These are phyloP conservation scores for Physaria fendleri DNA, from an alignment of 345 rosid species.

Conservation along the genomic window DNA sequence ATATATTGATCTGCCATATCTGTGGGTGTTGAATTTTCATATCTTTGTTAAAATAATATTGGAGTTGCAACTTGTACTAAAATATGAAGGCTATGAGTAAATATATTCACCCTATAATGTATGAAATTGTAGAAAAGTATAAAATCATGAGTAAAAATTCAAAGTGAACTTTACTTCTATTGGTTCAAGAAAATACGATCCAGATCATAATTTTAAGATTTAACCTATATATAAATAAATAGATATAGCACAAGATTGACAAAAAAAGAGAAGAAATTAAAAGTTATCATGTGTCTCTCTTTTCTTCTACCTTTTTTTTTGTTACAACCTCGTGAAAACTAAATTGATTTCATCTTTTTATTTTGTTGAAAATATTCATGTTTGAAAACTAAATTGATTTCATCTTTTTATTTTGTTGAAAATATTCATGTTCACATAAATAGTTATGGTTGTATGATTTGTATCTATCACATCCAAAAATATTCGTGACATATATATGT, in stretches of 20 bases:
- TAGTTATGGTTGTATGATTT: slow-evolving; percentile 16
- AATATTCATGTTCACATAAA: not conserved
- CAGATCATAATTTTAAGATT: too few species aligned
- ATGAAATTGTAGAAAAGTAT: not conserved
- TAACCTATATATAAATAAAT: slow-evolving; percentile 11
- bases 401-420: slow-evolving; percentile 19
- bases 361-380: slow-evolving; percentile 1
- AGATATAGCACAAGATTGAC: slow-evolving; percentile 17
- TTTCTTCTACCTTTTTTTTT: slow-evolving; percentile 27
- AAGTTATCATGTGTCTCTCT: slow-evolving; percentile 28
- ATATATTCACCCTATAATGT: not conserved
- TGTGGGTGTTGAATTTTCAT: not conserved
- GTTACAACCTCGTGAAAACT: slow-evolving; percentile 32
- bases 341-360: slow-evolving; percentile 21
- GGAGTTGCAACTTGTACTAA: not conserved
- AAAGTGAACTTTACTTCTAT: too few species aligned
- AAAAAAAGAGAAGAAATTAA: slow-evolving; percentile 25
- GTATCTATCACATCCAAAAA: not conserved
- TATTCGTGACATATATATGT: too few species aligned
- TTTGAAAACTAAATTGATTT: slow-evolving; percentile 25
- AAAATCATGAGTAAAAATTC: too few species aligned
- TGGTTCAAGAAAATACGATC: too few species aligned
- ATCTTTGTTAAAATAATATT: not conserved
- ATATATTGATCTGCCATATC: too few species aligned
- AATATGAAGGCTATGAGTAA: not conserved